Percentiles rank a stretch among this genome's conserved stretches.
Evolutionary conservation across 2,329 filamentous ascomycete species (phyloP).

Genomic region (Penicillium sclerotiorum): DNA sequence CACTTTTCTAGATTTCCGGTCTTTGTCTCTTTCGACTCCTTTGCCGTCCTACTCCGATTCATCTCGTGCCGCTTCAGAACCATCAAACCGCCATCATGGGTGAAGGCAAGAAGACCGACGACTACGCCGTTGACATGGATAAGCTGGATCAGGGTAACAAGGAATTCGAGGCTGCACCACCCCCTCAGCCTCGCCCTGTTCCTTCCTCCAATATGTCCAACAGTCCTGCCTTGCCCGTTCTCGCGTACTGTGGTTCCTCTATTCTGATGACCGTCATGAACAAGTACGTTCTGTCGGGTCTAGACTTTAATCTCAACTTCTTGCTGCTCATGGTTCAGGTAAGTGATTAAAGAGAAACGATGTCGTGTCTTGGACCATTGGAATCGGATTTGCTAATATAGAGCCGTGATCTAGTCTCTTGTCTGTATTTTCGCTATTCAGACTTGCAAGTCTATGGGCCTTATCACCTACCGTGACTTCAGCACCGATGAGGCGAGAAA

Average conservation of each 20-base stretch:
- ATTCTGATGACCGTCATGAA: slow-evolving; percentile 99
- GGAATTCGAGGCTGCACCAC: slow-evolving; percentile 45
- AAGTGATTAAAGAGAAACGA: too few species aligned
- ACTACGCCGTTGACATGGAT: slow-evolving; percentile 72
- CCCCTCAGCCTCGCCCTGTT: slow-evolving; percentile 39
- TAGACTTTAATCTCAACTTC: slow-evolving; percentile 93
- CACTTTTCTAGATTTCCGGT: not conserved
- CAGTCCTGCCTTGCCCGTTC: slow-evolving; percentile 76
- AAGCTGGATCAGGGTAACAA: slow-evolving; percentile 58
- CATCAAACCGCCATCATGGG: slow-evolving; percentile 61
- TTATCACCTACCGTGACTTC: slow-evolving; percentile 84
- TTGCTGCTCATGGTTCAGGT: slow-evolving; percentile 93
- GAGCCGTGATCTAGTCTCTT: slow-evolving; percentile 72
- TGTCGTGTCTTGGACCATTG: too few species aligned
- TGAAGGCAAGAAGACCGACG: slow-evolving; percentile 84
- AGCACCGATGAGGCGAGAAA: slow-evolving; percentile 87
- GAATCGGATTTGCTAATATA: slow-evolving; percentile 5
- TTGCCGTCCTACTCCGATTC: not conserved
- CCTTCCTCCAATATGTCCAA: slow-evolving; percentile 61
- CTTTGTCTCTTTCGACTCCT: slow-evolving; percentile 4
- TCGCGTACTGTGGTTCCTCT: slow-evolving; percentile 92
- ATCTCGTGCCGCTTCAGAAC: slow-evolving; percentile 2
- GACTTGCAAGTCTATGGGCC: slow-evolving; percentile 73
- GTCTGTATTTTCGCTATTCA: slow-evolving; percentile 87
- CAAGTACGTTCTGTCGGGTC: slow-evolving; percentile 94